Base-by-base conservation (phyloP, 495 filamentous ascomycete genomes). In the Penicillium lividum region DNA sequence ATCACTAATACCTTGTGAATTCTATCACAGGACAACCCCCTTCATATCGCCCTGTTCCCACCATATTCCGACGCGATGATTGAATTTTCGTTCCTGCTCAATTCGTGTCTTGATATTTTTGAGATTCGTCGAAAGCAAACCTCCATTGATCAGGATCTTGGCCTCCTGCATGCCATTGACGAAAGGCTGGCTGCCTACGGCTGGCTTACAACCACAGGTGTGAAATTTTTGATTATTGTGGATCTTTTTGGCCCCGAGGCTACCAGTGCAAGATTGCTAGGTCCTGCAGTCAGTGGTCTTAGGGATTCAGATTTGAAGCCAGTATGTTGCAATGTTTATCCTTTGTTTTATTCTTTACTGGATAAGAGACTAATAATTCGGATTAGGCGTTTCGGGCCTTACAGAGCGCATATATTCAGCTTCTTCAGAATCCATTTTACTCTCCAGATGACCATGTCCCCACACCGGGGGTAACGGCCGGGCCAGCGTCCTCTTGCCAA, bases 381-480 rank as follows among this genome's bases (percentile, higher is more conserved):
- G 11, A 7, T 22, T 53, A 93, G 90, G 90, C 92, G 16, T 98
- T 98, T 66, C 84, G 86, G 67, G 91, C 92, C 5, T 78, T 98
- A 65, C 94, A 98, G 74, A 89, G 84, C 27, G 92, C 94, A 25
- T 98, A 97, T 64, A 90, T 97, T 47, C 77, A 83, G 57, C 77
- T 98, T 51, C 74, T 98, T 46, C 90, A 96, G 72, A 97, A 98
- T 67, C 94, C 94, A 1, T 98, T 98, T 71, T 98, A 92, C 69
- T 85, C 87, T 40, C 93, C 92, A 31, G 93, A 97, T 69, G 89
- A 93, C 61, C 87, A 93, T 64, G 80, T 80, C 42, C 86, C 87
- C 18, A 50, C 71, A 30, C 56, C 69, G 13, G 71, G 67, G 38
- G 53, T 54, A 10, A 58, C 63, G 25, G 66, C 72, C 28, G 70